Evolutionary conservation across 805 yeast genomes (phyloP), one percentile per base, ranked within the genome.

Genomic region (Spathaspora passalidarum): DNA sequence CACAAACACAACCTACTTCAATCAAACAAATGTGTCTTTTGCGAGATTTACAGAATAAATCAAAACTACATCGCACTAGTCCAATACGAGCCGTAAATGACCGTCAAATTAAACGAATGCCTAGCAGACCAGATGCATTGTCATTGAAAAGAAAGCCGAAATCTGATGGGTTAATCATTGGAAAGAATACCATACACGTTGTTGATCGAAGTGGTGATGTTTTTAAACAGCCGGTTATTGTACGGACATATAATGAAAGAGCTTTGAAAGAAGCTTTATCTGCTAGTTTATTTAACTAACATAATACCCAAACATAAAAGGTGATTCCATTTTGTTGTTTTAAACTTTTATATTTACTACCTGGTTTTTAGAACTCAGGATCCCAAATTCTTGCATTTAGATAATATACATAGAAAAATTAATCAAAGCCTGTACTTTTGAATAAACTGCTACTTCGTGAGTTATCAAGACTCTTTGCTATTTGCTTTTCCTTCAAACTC

Each of bases 191-290:
- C 4, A 61, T 58, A 44, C 63, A 68, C 5, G 60, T 75, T 17
- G 61, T 66, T 18, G 80, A 78, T 52, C 81, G 81, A 0, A 64
- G 63, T 18, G 63, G 67, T 3, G 67, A 76, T 1, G 59, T 57
- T 4, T 62, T 69, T 47, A 62, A 63, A 43, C 61, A 55, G 32
- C 71, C 72, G 5, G 47, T 67, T 7, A 51, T 66, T 29, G 34
- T 29, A 11, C 61, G 73, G 10, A 62, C 72, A 38, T 68, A 78
- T 22, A 76, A 79, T 48, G 78, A 69, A 51, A 65, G 69, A n/a
- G 75, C 79, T 1, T 55, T 77, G 16, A 56, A 68, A 46, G 81
- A 77, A 34, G 82, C 82, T 2, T 57, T 77, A 23, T 43, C 53
- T 38, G 60, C 44, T 34, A 57, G 56, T 44, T 39, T 49, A 23